phyloP scores from a whole-genome alignment of 1,139 yeast genomes.

The Lodderomyces orthopsilosis region DNA sequence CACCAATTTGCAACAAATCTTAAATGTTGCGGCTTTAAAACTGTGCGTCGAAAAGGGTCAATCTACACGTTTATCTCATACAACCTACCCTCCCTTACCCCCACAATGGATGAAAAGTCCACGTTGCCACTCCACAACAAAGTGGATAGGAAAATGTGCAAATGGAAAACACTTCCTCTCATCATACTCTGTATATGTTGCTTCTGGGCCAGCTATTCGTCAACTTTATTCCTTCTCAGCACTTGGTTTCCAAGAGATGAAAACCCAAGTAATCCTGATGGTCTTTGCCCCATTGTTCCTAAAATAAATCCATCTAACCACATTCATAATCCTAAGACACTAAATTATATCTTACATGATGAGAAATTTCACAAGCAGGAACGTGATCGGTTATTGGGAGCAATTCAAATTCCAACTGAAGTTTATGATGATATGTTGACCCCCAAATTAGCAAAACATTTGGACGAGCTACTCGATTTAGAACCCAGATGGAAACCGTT shows the following conservation, averaged over 20 bases:
- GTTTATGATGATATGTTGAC: slow-evolving; percentile 48
- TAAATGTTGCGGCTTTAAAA: no score
- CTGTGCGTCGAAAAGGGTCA: background rate
- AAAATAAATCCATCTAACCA: slow-evolving; percentile 28
- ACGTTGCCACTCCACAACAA: background rate
- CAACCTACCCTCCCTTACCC: background rate
- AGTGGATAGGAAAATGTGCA: background rate
- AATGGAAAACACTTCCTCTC: background rate
- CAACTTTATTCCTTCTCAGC: background rate
- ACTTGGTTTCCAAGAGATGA: background rate
- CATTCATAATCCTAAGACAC: slow-evolving; percentile 21
- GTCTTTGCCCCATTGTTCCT: slow-evolving; percentile 30
- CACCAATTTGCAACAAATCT: no score
- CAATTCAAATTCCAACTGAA: slow-evolving; percentile 62
- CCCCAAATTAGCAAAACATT: slow-evolving; percentile 24
- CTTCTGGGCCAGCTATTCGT: background rate
- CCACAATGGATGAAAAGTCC: background rate
- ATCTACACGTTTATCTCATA: background rate
- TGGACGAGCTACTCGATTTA: background rate
- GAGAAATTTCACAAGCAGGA: slow-evolving; percentile 37
- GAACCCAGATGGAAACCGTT: slow-evolving; percentile 34
- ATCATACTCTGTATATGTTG: background rate
- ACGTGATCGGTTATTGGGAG: slow-evolving; percentile 45
- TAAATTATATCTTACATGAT: slow-evolving; percentile 33
- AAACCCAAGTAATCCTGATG: slow-evolving; percentile 11